Evolutionary conservation across 2,329 filamentous ascomycete genomes (phyloP).

Genomic region (Exophiala aquamarina): DNA sequence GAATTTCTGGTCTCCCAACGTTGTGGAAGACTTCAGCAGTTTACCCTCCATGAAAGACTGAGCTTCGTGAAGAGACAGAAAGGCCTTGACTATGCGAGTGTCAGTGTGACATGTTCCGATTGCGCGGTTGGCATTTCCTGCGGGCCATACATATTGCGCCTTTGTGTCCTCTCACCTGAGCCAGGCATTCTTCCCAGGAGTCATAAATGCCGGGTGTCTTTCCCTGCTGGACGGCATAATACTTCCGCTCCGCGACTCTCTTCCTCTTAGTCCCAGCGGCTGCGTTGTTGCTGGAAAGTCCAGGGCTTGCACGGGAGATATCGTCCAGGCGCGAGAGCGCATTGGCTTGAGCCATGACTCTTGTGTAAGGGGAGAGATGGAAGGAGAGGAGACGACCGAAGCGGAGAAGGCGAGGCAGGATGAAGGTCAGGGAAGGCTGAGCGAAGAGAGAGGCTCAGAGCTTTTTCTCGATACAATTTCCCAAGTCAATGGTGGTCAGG

Average conservation of each 20-base stretch:
- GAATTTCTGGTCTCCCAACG: constrained; percentile 44
- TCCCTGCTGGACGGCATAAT: constrained; percentile 64
- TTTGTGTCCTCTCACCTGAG: constrained; percentile 62
- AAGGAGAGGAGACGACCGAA: constrained; percentile 1
- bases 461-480: no score
- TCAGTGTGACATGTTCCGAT: constrained; percentile 6
- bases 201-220: constrained; percentile 63
- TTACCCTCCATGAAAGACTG: constrained; percentile 70
- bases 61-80: constrained; percentile 71
- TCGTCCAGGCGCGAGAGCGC: constrained; percentile 7
- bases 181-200: constrained; percentile 62
- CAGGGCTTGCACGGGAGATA: constrained; percentile 14
- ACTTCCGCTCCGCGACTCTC: constrained; percentile 52
- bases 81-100: constrained; percentile 69
- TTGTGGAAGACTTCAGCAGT: constrained; percentile 40
- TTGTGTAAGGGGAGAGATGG: constrained; percentile 4
- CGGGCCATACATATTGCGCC: constrained; percentile 66
- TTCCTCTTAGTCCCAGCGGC: constrained; percentile 51
- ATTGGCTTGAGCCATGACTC: constrained; percentile 23
- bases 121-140: constrained; percentile 13
- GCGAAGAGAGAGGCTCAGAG: no score
- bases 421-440: constrained; percentile 1
- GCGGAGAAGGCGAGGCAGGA: constrained; percentile 22
- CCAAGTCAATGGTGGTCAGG: no score
- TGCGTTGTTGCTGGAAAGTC: constrained; percentile 12